Conservation (phyloP, 1,284 basidiomycete genomes). For the Hypsizygus ulmarius region DNA sequence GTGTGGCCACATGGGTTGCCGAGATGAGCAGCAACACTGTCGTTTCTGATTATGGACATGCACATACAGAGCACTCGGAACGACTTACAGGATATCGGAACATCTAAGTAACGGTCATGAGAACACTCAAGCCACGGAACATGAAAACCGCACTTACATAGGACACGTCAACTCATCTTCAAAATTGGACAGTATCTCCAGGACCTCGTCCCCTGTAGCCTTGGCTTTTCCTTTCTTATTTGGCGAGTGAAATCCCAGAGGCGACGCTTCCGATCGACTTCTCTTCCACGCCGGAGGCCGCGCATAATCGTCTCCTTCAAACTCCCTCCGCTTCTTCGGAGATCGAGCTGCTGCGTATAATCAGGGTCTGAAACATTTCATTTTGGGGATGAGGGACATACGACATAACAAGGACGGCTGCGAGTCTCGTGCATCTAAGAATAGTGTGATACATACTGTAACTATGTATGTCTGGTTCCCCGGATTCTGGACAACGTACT, state of each 20-base stretch:
- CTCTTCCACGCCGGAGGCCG: conserved; percentile 9
- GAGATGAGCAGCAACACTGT: conserved; percentile 49
- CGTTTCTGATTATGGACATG: conserved; percentile 2
- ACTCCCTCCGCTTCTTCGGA: not conserved
- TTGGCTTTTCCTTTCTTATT: conserved; percentile 33
- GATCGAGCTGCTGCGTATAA: not conserved
- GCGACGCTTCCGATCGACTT: conserved; percentile 9
- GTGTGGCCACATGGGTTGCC: conserved; percentile 59
- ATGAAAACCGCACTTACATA: conserved; percentile 39
- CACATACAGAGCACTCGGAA: conserved; percentile 1
- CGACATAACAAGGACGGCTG: too few relatives aligned
- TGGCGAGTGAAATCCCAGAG: conserved; percentile 10
- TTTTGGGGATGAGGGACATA: too few relatives aligned
- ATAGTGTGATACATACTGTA: too few relatives aligned
- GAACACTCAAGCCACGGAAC: conserved; percentile 1
- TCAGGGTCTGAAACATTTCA: not conserved
- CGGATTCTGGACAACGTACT: conserved; percentile 11
- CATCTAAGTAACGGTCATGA: conserved; percentile 36
- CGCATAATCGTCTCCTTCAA: not conserved
- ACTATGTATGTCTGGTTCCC: not conserved
- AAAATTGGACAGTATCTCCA: conserved; percentile 34
- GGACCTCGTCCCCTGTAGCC: conserved; percentile 21
- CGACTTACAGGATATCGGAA: conserved; percentile 51
- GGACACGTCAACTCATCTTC: conserved; percentile 56
- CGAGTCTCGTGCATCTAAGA: too few relatives aligned